Evolutionary conservation across 306 rosid genomes (phyloP), one percentile per base, ranked within the genome.

Genomic region (Betula pendula): DNA sequence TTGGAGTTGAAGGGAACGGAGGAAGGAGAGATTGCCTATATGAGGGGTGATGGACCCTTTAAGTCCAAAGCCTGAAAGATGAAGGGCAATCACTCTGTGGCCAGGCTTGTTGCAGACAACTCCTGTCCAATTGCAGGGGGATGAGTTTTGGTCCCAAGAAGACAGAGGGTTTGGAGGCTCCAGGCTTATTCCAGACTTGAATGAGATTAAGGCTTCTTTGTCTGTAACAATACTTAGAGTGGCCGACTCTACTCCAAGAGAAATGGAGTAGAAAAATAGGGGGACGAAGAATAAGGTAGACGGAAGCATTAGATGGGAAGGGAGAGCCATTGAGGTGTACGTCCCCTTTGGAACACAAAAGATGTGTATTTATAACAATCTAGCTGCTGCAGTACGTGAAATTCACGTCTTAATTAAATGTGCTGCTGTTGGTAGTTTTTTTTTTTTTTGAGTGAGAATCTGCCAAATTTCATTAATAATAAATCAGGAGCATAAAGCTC

Each of bases 41-140:
- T 75, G 86, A 49, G 85, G 83, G 33, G 80, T 82, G 2, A 93
- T 31, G 22, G 81, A 65, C 13, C 98, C 98, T 1, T 85, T 66
- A 40, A 89, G 85, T 51, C 81, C 59, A 0, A 78, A 70, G 17
- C 90, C 73, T 12, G 95, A 86, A 72, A 93, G 93, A 22, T 88
- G 70, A 0, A 89, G 72, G 55, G 47, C 76, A 25, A 80, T 68
- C 0, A 93, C 96, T 85, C 98, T 84, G 1, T 75, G 71, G 44
- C 56, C 50, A 40, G 42, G 68, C 31, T 29, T 81, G 73, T 73
- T 83, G 81, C 97, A 91, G 1, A 43, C 40, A 4, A 93, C 88
- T 75, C 92, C 93, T 5, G 86, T 87, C 96, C 96, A 90, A 27
- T 89, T 81, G 83, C 92, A 89, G 0, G 89, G 89, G 1, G 88